phyloP scores from a whole-genome alignment of 23 red algal genomes.

The Gracilaria domingensis region DNA sequence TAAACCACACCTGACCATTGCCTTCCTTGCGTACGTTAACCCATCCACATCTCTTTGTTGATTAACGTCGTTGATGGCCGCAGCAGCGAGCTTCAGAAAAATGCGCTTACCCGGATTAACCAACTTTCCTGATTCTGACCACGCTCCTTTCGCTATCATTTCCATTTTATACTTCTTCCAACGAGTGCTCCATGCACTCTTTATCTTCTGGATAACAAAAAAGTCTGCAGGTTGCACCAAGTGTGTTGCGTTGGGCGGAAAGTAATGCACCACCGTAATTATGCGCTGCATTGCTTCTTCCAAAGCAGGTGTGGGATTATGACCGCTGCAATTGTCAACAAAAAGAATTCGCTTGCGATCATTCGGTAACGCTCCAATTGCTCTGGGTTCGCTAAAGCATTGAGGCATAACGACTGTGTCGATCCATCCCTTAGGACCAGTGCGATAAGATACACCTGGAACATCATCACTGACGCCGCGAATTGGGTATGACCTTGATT shows the following conservation, averaged over 20 bases:
- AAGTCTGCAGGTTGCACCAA: constrained; percentile 19
- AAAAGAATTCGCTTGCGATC: no score
- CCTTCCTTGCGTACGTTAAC: no score
- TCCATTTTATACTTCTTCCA: constrained; percentile 19
- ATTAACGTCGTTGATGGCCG: no score
- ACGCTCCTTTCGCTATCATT: not conserved
- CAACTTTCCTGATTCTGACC: not conserved
- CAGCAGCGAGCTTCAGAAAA: no score
- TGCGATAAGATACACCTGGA: not conserved
- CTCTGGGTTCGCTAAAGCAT: not conserved
- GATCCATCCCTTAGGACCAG: constrained; percentile 26
- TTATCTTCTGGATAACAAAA: constrained; percentile 26
- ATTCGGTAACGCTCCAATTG: no score
- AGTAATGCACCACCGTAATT: not conserved
- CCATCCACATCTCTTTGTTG: no score
- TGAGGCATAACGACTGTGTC: not conserved
- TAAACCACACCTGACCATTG: no score
- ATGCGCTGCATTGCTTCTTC: not conserved
- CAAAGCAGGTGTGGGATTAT: no score
- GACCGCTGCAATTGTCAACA: no score
- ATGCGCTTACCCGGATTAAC: no score
- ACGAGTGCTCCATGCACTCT: constrained; percentile 9
- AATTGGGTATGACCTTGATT: no score
- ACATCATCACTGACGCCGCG: no score
- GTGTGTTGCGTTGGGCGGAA: constrained; percentile 1